A percentile compares a stretch with the other conserved stretches of the same genome.
phyloP scores from a whole-genome alignment of 2,329 filamentous ascomycete genomes.

The Beauveria bassiana region DNA sequence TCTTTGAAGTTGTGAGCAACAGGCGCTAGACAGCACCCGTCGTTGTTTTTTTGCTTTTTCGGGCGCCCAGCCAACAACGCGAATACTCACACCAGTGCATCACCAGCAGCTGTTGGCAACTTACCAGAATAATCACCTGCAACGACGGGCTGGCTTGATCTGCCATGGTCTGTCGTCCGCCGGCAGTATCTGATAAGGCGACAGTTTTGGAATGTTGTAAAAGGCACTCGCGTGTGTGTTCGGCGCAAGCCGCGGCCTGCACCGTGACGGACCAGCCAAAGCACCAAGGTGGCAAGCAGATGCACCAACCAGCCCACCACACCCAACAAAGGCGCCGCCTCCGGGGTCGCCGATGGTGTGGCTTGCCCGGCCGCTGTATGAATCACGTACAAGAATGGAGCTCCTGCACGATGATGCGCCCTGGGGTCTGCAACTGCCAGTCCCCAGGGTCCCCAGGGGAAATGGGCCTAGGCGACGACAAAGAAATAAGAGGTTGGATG shows the following conservation, averaged over 20 bases:
- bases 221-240: neutral
- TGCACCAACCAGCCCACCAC: neutral
- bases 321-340: neutral
- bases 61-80: neutral
- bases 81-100: neutral
- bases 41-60: neutral
- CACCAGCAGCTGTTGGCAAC: conserved; percentile 24
- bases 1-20: neutral
- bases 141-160: conserved; percentile 41
- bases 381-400: conserved; percentile 4
- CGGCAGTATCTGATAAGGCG: too few relatives aligned
- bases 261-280: neutral
- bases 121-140: conserved; percentile 69
- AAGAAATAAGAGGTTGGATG: neutral
- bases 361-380: conserved; percentile 1
- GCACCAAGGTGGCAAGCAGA: neutral
- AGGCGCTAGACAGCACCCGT: conserved; percentile 2
- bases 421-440: neutral
- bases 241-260: neutral
- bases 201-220: neutral
- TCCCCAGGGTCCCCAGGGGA: neutral
- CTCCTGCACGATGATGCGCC: neutral
- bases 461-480: neutral
- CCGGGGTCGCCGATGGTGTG: conserved; percentile 9
- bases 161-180: conserved; percentile 16